A percentile compares a stretch with the other conserved stretches of the same genome.
These are phyloP conservation scores for Fusarium xylarioides DNA, from an alignment of 2,329 filamentous ascomycete species.

Conservation along the genomic window DNA sequence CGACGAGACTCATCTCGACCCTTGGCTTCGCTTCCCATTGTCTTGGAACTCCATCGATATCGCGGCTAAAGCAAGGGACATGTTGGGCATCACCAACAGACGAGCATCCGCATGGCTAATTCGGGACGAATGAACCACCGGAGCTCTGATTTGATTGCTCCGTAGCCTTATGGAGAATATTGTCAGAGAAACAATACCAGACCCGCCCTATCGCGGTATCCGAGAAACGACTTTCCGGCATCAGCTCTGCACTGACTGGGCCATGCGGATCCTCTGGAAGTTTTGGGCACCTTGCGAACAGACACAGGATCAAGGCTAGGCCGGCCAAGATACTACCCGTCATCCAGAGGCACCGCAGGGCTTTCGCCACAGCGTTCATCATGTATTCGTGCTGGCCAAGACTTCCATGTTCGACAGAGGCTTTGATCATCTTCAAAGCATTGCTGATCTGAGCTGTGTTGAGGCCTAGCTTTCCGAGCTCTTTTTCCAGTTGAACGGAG, in stretches of 20 bases:
- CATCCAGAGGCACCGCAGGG: constrained; percentile 33
- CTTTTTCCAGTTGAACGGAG: constrained; percentile 29
- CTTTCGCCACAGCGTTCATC: constrained; percentile 24
- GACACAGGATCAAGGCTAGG: constrained; percentile 25
- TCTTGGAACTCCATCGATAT: constrained; percentile 12
- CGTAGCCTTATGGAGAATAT: neutral
- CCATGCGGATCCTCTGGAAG: constrained; percentile 21
- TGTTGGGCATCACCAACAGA: constrained; percentile 3
- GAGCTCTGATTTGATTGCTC: neutral
- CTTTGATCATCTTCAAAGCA: constrained; percentile 36
- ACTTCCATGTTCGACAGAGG: constrained; percentile 27
- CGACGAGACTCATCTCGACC: constrained; percentile 19
- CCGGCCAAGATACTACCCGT: constrained; percentile 33
- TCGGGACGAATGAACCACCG: neutral
- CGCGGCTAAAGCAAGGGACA: neutral
- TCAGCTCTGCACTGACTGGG: neutral
- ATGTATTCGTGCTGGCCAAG: constrained; percentile 4
- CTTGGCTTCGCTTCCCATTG: constrained; percentile 20
- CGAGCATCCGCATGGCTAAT: neutral
- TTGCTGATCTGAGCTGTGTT: constrained; percentile 19
- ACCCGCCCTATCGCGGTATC: constrained; percentile 19
- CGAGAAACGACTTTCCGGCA: neutral
- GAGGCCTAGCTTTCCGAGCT: constrained; percentile 18
- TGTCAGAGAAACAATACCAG: constrained; percentile 10
- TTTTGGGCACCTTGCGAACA: constrained; percentile 34